Percentiles rank a stretch among this genome's conserved stretches.
Evolutionary conservation across 805 yeast genomes (phyloP).

Genomic region (Wickerhamiella nectarea): DNA sequence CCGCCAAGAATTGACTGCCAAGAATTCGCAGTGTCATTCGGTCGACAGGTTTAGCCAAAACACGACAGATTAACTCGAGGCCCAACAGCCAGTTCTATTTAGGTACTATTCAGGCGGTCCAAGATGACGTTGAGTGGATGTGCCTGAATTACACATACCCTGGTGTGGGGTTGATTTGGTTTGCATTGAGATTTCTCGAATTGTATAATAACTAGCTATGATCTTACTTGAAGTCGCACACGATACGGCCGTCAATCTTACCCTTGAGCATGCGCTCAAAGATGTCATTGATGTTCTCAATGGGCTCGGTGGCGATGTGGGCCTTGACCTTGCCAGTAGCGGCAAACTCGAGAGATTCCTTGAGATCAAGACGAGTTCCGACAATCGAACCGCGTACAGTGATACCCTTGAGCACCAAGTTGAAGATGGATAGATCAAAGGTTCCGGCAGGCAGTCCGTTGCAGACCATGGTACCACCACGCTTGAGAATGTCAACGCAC

Average conservation of each 20-base stretch:
- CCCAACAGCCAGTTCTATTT: no score
- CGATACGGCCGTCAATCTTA: slow-evolving; percentile 77
- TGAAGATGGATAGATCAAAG: slow-evolving; percentile 53
- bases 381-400: slow-evolving; percentile 71
- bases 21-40: no score
- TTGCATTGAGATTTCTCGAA: no score
- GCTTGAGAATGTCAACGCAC: slow-evolving; percentile 46
- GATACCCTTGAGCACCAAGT: slow-evolving; percentile 59
- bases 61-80: no score
- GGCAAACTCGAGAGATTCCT: slow-evolving; percentile 68
- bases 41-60: no score
- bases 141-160: no score
- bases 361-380: slow-evolving; percentile 78
- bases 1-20: no score
- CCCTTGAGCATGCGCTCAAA: slow-evolving; percentile 72
- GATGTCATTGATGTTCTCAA: slow-evolving; percentile 65
- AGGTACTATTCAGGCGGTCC: no score
- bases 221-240: slow-evolving; percentile 54
- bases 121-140: no score
- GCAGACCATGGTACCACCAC: slow-evolving; percentile 55
- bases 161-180: no score
- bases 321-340: slow-evolving; percentile 56
- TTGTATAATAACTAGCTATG: neutral
- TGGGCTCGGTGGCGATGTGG: slow-evolving; percentile 34
- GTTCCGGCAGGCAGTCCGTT: slow-evolving; percentile 78